Evolutionary conservation across 140 eudicot genomes (phyloP), one percentile per base, ranked within the genome.

Genomic region (Stevia rebaudiana): DNA sequence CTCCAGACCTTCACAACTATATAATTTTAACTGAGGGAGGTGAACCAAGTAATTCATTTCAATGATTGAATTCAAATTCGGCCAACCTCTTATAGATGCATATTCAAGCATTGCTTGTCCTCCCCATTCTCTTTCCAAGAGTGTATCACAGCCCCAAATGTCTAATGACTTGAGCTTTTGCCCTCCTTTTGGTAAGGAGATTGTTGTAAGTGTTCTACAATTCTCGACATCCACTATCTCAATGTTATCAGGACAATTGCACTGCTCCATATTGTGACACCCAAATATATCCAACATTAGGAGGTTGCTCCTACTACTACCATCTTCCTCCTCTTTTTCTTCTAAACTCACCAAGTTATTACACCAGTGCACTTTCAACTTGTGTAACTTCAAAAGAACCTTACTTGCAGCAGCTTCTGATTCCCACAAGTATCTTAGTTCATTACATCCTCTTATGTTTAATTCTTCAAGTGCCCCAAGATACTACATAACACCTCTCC

Each of bases 391-490:
- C 35, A 60, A 31, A 39, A 60, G 66, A 60, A 39, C 1, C 49
- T 60, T 39, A 33, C 46, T 31, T 11, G 49, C 50, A 23, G 11
- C 5, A 17, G 12, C 66, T 11, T 17, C 11, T 1, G 66, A 60
- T 39, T 19, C 33, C 66, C 66, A 60, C 50, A 60, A 5, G 18
- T 60, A 60, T 37, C 33, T 37, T 18, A 60, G 18, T 18, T 60
- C 49, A 19, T 37, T 11, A 39, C 66, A 60, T 3, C 3, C 42
- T 41, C 1, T 15, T 6, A n/a, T n/a, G n/a, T n/a, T n/a, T 41
- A 62, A 13, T 42, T 62, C 55, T 43, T 62, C 68, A 42, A 62
- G 41, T 62, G 39, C 24, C n/a, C 54, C 68, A 23, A 62, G 41
- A 62, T 43, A 15, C 1, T 23, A 4, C 15, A 3, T 62, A 42